Evolutionary conservation across 768 basidiomycete genomes (phyloP), one percentile per base, ranked within the genome.

Genomic region (Agaricus blazei): DNA sequence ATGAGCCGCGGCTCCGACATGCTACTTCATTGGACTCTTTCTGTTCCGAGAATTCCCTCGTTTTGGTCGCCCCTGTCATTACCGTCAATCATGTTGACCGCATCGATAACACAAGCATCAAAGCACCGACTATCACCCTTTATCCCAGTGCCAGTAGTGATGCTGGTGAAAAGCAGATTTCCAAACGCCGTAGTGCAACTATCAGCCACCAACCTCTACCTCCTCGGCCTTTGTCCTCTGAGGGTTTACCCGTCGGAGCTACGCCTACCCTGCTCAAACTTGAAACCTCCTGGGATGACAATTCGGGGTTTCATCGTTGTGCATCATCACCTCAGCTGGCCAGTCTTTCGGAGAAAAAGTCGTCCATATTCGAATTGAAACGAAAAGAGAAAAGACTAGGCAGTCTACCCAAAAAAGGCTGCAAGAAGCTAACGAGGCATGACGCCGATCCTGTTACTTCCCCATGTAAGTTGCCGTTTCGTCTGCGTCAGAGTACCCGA

Each of bases 251-350:
- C 15, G 36, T 56, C 40, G 60, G 53, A 28, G 41, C 51, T 48
- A 55, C 57, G 41, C 66, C 68, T 52, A 60, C 62, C n/a, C 52
- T 69, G 11, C 61, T 63, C 9, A 64, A 59, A 41, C 56, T 69
- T 9, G 68, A 65, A 41, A 61, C 64, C 23, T 67, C 66, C 51
- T 67, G 60, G 44, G 62, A 64, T 1, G 67, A 63, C 53, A 64
- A 61, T 43, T 60, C 58, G 23, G 65, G 64, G 52, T 56, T 66
- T 52, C 51, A 62, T 11, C 66, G 61, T 23, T 60, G 60, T 48
- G 26, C 58, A 28, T 70, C 71, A 7, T 69, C 67, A 23, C 69
- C 70, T 11, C 64, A 66, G 34, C 56, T 70, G 38, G 63, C 56
- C 27, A 59, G 61, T 24, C 48, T 63, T 12, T 28, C 8, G 15